Conservation (phyloP, 2,329 filamentous ascomycete genomes). For the Ceratocystis destructans region DNA sequence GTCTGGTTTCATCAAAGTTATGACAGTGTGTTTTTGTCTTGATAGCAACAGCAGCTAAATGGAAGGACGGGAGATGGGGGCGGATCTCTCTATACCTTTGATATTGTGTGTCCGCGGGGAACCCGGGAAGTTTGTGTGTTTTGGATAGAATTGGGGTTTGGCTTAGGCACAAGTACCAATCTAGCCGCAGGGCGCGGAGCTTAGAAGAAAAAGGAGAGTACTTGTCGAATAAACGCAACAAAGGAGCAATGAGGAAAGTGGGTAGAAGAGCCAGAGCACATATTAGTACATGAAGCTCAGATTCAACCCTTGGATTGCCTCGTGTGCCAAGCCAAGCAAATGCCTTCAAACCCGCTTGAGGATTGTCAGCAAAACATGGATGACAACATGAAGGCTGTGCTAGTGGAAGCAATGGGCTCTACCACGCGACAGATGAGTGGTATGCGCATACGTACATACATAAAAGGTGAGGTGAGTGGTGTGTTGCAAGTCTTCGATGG, state of each 20-base stretch:
- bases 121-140: too few relatives aligned
- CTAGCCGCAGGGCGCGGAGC: too few relatives aligned
- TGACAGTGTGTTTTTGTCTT: not conserved
- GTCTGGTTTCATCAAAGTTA: not conserved
- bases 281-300: not conserved
- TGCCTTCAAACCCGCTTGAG: not conserved
- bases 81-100: not conserved
- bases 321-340: not conserved
- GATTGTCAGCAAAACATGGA: not conserved
- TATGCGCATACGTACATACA: not conserved
- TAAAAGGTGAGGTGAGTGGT: not conserved
- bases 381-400: conserved; percentile 6
- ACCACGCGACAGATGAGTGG: not conserved
- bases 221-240: not conserved
- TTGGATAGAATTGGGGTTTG: too few relatives aligned
- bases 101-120: not conserved
- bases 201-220: too few relatives aligned
- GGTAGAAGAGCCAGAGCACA: not conserved
- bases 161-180: too few relatives aligned
- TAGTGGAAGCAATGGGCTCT: not conserved
- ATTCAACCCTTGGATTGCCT: not conserved
- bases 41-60: not conserved
- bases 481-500: not conserved
- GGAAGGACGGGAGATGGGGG: too few relatives aligned
- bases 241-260: not conserved